Evolutionary conservation across 164 flowering plant species (phyloP).

Genomic region (Sextonia rubra): DNA sequence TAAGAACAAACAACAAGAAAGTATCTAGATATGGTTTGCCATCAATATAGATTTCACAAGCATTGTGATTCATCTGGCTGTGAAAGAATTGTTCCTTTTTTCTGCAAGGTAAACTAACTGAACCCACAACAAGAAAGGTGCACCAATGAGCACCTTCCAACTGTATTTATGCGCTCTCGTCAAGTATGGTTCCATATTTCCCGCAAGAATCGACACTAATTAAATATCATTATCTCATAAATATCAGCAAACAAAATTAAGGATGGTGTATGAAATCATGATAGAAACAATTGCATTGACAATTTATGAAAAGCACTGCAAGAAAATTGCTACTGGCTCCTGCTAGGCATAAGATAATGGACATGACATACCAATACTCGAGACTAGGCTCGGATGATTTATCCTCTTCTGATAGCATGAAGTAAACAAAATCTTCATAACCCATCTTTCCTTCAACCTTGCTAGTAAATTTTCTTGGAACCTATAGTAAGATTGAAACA

Average conservation of each 20-base stretch:
- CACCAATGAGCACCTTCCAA: no score
- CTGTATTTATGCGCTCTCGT: no score
- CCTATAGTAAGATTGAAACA: constrained; percentile 31
- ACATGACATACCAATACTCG: constrained; percentile 64
- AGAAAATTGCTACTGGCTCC: not conserved
- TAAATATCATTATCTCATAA: not conserved
- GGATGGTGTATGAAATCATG: not conserved
- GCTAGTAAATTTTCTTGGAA: constrained; percentile 82
- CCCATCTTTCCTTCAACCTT: constrained; percentile 94
- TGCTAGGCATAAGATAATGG: not conserved
- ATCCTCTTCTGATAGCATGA: constrained; percentile 93
- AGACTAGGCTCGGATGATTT: constrained; percentile 95
- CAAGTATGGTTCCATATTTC: not conserved
- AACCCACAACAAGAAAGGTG: no score
- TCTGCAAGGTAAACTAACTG: no score
- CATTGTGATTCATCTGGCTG: not conserved
- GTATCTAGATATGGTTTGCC: not conserved
- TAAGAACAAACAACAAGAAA: not conserved
- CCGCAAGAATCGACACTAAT: not conserved
- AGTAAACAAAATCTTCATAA: constrained; percentile 97
- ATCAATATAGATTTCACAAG: not conserved
- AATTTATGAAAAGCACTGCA: not conserved
- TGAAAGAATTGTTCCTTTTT: no score
- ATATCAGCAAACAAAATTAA: not conserved
- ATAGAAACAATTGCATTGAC: not conserved